Percentiles rank a stretch among this genome's conserved stretches.
Conservation (phyloP, 768 basidiomycete species). For the Suillus subalutaceus region DNA sequence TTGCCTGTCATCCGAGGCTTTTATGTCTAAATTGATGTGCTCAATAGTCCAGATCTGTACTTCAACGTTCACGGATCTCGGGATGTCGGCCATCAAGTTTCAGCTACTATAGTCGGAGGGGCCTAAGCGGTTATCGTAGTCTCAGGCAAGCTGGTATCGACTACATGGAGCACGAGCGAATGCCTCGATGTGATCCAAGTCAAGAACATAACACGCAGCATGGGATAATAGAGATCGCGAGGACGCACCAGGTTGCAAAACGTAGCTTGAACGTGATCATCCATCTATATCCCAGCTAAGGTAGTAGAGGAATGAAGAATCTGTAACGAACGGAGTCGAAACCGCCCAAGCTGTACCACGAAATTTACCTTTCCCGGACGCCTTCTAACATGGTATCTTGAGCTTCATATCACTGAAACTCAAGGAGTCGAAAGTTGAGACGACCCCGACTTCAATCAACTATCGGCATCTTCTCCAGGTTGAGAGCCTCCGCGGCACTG, state of each 20-base stretch:
- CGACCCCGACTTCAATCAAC: not conserved
- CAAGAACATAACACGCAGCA: not conserved
- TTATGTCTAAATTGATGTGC: not conserved
- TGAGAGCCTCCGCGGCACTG: not conserved
- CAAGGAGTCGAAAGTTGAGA: not conserved
- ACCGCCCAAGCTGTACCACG: not conserved
- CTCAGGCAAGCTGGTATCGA: not conserved
- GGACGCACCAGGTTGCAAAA: not conserved
- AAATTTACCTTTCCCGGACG: not conserved
- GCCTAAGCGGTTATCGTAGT: not conserved
- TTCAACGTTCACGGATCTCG: not conserved
- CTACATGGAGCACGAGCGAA: not conserved
- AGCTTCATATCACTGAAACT: not conserved
- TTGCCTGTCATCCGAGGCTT: not conserved
- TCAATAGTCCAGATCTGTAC: not conserved
- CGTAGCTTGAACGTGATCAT: not conserved
- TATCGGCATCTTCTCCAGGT: not conserved
- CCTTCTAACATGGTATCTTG: not conserved
- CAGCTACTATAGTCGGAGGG: not conserved
- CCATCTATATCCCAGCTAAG: not conserved
- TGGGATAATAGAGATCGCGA: not conserved
- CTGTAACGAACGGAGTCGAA: not conserved
- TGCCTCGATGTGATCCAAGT: not conserved
- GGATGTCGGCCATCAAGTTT: not conserved
- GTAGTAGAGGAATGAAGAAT: not conserved